These are phyloP conservation scores for Fusarium clavum DNA, from an alignment of 2,329 filamentous ascomycete species.

Conservation along the genomic window DNA sequence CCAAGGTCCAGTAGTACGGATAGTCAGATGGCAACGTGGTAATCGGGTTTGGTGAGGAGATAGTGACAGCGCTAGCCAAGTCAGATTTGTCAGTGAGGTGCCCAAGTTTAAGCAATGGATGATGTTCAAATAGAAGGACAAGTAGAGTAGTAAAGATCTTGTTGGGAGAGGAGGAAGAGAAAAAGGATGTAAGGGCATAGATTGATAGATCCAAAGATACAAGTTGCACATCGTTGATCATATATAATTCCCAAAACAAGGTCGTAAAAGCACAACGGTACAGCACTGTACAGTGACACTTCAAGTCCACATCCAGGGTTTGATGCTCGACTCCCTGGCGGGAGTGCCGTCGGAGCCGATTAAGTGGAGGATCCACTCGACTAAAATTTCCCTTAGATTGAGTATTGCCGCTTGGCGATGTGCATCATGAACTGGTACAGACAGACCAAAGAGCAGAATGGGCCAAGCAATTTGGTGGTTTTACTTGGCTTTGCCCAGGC, in stretches of 20 bases:
- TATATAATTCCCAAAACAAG: slow-evolving; percentile 42
- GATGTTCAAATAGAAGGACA: neutral
- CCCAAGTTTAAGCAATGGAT: neutral
- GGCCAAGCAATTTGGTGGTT: slow-evolving; percentile 9
- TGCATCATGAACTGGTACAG: slow-evolving; percentile 43
- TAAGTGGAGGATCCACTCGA: slow-evolving; percentile 47
- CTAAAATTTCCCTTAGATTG: slow-evolving; percentile 48
- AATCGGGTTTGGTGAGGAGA: slow-evolving; percentile 22
- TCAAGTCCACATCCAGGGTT: slow-evolving; percentile 43
- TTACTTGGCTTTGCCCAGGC: slow-evolving; percentile 19
- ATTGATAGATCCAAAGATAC: neutral
- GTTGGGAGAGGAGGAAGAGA: neutral
- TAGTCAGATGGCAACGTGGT: slow-evolving; percentile 24
- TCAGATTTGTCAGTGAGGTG: slow-evolving; percentile 24
- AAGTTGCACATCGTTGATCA: slow-evolving; percentile 39
- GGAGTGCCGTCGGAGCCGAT: slow-evolving; percentile 48
- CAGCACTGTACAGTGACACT: slow-evolving; percentile 32
- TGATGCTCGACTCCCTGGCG: slow-evolving; percentile 45
- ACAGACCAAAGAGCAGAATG: slow-evolving; percentile 1
- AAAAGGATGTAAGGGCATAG: slow-evolving; percentile 17
- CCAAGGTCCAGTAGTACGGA: slow-evolving; percentile 6
- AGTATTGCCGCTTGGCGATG: slow-evolving; percentile 51
- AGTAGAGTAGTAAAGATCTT: neutral
- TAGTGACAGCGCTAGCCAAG: slow-evolving; percentile 28
- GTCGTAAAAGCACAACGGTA: slow-evolving; percentile 34